Conservation (phyloP, 2,329 filamentous ascomycete species). For the Sarocladiaceae sp. region DNA sequence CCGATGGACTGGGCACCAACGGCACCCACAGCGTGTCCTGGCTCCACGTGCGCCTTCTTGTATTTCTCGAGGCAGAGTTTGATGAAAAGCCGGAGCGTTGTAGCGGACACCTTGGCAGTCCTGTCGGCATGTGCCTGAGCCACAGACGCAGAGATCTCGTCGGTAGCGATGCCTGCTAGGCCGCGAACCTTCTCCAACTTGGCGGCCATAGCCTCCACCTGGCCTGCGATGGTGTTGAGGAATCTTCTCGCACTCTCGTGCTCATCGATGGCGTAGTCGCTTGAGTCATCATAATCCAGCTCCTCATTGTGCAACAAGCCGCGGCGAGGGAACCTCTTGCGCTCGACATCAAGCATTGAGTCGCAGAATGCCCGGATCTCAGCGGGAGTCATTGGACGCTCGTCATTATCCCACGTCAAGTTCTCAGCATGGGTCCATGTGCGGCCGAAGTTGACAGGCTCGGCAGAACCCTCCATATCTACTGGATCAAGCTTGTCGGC, state of each 20-base stretch:
- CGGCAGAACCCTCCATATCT: slow-evolving; percentile 93
- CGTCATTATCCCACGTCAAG: slow-evolving; percentile 72
- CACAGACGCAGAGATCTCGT: slow-evolving; percentile 15
- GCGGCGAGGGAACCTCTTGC: slow-evolving; percentile 55
- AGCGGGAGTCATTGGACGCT: slow-evolving; percentile 63
- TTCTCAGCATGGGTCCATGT: slow-evolving; percentile 79
- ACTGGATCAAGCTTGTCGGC: slow-evolving; percentile 93
- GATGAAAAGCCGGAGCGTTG: slow-evolving; percentile 71
- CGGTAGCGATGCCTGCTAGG: slow-evolving; percentile 41
- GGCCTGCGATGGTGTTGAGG: slow-evolving; percentile 68
- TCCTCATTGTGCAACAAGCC: slow-evolving; percentile 55
- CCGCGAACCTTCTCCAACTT: slow-evolving; percentile 51
- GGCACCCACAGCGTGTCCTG: slow-evolving; percentile 91
- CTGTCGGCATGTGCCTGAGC: slow-evolving; percentile 51
- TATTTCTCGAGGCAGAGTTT: slow-evolving; percentile 82
- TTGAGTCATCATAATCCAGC: slow-evolving; percentile 64
- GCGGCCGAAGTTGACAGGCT: slow-evolving; percentile 84
- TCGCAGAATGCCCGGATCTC: slow-evolving; percentile 67
- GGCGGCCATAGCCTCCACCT: slow-evolving; percentile 57
- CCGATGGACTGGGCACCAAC: slow-evolving; percentile 97
- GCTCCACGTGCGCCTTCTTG: slow-evolving; percentile 83
- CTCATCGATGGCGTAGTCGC: slow-evolving; percentile 65
- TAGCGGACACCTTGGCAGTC: slow-evolving; percentile 75
- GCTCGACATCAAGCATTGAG: slow-evolving; percentile 60
- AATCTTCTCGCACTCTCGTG: slow-evolving; percentile 80